Percentiles rank a stretch among this genome's conserved stretches.
Conservation (phyloP, 2,329 filamentous ascomycete species). For the Fusarium brachygibbosum region DNA sequence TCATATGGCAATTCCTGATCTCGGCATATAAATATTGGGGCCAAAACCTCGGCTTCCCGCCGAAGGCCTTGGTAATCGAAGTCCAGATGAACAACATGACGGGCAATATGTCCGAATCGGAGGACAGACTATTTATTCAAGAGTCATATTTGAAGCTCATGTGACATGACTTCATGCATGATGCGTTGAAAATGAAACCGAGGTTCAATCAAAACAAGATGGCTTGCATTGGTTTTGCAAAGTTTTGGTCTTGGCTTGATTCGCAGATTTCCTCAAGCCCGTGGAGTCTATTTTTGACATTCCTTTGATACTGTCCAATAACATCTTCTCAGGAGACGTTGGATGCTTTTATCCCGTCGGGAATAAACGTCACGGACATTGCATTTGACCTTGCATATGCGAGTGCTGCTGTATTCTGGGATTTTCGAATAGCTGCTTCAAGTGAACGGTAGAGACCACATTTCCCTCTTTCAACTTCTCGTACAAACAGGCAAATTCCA, state of each 20-base stretch:
- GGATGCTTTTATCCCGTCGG: too few species aligned
- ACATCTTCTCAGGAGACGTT: not conserved
- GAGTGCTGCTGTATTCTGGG: not conserved
- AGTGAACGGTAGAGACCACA: not conserved
- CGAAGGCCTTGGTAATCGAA: slow-evolving; percentile 14
- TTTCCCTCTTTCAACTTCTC: not conserved
- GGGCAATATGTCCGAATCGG: slow-evolving; percentile 22
- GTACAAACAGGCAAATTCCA: not conserved
- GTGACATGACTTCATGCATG: slow-evolving; percentile 1
- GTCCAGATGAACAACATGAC: slow-evolving; percentile 3
- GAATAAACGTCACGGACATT: not conserved
- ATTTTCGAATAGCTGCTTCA: not conserved
- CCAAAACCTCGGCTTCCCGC: slow-evolving; percentile 33
- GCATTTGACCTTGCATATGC: slow-evolving; percentile 8
- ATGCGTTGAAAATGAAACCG: not conserved
- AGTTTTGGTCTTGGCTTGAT: not conserved
- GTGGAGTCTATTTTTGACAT: not conserved
- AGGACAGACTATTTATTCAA: not conserved
- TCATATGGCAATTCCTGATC: slow-evolving; percentile 22
- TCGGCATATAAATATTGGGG: slow-evolving; percentile 14
- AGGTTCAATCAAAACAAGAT: slow-evolving; percentile 1
- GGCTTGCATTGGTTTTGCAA: not conserved
- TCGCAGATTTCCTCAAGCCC: not conserved
- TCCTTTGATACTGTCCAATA: not conserved
- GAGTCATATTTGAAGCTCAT: slow-evolving; percentile 11